Evolutionary conservation across 2,329 filamentous ascomycete genomes (phyloP), one percentile per base, ranked within the genome.

Genomic region (Claviceps sp.): DNA sequence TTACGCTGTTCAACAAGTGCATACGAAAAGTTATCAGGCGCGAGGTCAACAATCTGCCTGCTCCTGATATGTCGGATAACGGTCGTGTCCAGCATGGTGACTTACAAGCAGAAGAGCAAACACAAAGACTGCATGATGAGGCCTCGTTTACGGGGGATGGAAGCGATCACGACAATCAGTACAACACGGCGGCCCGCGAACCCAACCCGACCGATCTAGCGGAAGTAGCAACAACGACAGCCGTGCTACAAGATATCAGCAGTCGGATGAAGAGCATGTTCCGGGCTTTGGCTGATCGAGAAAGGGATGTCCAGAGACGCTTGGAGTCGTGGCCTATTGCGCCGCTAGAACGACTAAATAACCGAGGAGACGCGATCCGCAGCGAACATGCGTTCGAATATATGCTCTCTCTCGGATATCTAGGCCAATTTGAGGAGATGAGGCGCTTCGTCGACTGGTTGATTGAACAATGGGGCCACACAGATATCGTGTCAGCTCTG

Each of bases 371-470:
- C 52, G 61, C 62, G 2, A 61, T 67, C 40, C 57, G 60, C 52
- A 64, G 62, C 5, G 57, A 61, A 80, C 56, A 66, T 14, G 65
- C 60, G 1, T 78, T 85, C 57, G 68, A 71, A 2, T 85, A 86
- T 60, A 73, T 88, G 62, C 74, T 81, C 46, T 73, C 78, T 1
- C 68, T 88, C 22, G 83, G 78, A 1, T 73, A 76, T 50, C 64
- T 80, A n/a, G 75, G 75, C 38, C 79, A 87, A 56, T 71, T 72
- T 47, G 66, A 74, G 2, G 79, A 76, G 48, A 78, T 88, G 61
- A 71, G 76, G 5, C 68, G 67, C 4, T 65, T 83, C 5, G 65
- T 83, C 14, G 63, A 67, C 34, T 89, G 82, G 82, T 76, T 84
- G 56, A 64, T 76, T 0, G 57, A 64, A 23, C 65, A 80, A 56